Percentiles rank a stretch among this genome's conserved stretches.
These are phyloP conservation scores for Hanseniaspora gamundiae DNA, from an alignment of 1,139 yeast species.

Conservation along the genomic window DNA sequence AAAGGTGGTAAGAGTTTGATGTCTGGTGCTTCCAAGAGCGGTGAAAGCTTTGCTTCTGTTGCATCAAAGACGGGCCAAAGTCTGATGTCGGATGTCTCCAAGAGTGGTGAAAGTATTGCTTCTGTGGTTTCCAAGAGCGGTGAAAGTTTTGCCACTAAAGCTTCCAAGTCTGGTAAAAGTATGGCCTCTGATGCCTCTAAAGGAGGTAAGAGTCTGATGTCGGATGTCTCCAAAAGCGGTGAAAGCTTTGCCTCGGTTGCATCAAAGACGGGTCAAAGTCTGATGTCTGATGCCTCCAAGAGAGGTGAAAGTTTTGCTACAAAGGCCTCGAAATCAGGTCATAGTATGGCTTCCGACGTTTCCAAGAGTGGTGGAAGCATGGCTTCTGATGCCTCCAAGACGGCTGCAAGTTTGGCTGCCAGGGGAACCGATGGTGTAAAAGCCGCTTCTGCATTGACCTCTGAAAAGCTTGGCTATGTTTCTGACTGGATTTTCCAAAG, in stretches of 20 bases:
- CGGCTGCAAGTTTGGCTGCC: too few species aligned
- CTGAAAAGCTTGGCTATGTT: too few species aligned
- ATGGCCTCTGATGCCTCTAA: neutral
- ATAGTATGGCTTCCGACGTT: neutral
- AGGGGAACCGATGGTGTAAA: too few species aligned
- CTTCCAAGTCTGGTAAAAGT: neutral
- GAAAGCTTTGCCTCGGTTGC: too few species aligned
- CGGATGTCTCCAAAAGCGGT: too few species aligned
- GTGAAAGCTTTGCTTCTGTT: too few species aligned
- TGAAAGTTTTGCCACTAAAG: neutral
- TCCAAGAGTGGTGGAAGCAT: neutral
- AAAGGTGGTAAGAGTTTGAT: too few species aligned
- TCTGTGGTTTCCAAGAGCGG: neutral
- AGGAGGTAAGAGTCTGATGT: too few species aligned
- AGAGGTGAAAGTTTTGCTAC: neutral
- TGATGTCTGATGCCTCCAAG: neutral
- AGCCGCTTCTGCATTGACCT: too few species aligned
- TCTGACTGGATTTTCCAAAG: slow-evolving; percentile 27
- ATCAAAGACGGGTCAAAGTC: neutral
- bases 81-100: neutral
- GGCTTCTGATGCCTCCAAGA: neutral
- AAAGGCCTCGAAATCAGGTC: neutral
- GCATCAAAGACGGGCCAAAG: neutral
- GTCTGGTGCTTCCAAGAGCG: too few species aligned
- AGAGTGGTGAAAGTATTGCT: neutral